Conservation (phyloP, 2,329 filamentous ascomycete genomes). For the Claviceps sp. region DNA sequence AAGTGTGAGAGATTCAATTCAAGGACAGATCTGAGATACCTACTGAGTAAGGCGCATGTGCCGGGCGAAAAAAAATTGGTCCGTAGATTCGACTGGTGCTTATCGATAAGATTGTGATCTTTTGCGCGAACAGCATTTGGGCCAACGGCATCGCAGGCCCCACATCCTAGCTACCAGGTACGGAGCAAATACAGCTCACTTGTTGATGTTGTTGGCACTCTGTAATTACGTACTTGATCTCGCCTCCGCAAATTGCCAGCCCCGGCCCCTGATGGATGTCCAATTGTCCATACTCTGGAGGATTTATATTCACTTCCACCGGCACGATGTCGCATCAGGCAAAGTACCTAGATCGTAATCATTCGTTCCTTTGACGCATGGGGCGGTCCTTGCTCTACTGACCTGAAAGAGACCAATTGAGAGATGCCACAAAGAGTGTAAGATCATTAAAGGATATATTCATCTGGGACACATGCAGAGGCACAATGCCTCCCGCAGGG, state of each 20-base stretch:
- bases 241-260: no score
- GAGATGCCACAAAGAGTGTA: neutral
- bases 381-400: neutral
- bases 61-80: constrained; percentile 1
- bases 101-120: constrained; percentile 2
- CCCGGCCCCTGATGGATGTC: no score
- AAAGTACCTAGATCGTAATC: no score
- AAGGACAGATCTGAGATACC: neutral
- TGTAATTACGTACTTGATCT: no score
- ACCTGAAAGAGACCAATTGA: neutral
- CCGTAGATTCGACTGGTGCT: neutral
- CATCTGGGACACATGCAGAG: constrained; percentile 22
- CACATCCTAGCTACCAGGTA: neutral
- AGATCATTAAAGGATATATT: constrained; percentile 22
- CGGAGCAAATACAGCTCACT: no score
- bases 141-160: neutral
- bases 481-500: constrained; percentile 19
- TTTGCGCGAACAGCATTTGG: neutral
- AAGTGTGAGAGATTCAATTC: neutral
- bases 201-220: no score
- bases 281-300: no score
- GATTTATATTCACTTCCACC: no score
- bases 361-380: neutral
- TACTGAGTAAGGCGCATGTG: neutral
- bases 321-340: no score